Conservation (phyloP, 305 asterid species). For the Withania somnifera region DNA sequence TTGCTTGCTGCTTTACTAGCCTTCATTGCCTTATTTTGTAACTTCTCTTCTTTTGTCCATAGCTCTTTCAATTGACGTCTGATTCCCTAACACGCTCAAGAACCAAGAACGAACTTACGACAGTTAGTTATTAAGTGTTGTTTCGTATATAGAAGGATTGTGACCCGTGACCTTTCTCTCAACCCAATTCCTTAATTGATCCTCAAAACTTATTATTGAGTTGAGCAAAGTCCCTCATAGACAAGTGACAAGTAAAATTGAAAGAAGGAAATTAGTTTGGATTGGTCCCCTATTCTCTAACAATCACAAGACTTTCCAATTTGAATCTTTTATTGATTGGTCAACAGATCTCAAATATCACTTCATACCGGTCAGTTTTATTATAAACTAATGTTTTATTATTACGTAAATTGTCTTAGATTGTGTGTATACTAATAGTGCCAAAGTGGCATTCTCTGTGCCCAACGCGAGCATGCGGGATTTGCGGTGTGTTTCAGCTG, state of each 20-base stretch:
- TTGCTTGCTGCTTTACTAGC: too few species aligned
- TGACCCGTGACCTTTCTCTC: too few species aligned
- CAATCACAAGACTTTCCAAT: neutral
- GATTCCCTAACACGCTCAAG: too few species aligned
- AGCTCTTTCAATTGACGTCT: too few species aligned
- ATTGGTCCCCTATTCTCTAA: neutral
- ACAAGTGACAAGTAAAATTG: neutral
- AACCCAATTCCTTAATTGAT: too few species aligned
- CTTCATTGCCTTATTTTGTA: too few species aligned
- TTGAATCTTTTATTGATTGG: neutral
- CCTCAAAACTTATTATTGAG: too few species aligned
- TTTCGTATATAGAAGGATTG: too few species aligned
- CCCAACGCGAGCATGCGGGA: neutral
- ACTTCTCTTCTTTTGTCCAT: too few species aligned
- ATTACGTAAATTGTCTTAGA: neutral
- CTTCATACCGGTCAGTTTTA: neutral
- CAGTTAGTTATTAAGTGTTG: too few species aligned
- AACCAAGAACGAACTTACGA: too few species aligned
- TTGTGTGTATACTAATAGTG: neutral
- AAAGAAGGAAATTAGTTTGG: neutral
- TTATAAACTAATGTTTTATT: neutral
- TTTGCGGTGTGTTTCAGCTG: neutral
- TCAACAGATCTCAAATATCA: neutral
- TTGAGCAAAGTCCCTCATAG: too few species aligned
- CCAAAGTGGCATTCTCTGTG: constrained; percentile 1